phyloP scores from a whole-genome alignment of 116 monocot genomes.

The Cymodocea nodosa region DNA sequence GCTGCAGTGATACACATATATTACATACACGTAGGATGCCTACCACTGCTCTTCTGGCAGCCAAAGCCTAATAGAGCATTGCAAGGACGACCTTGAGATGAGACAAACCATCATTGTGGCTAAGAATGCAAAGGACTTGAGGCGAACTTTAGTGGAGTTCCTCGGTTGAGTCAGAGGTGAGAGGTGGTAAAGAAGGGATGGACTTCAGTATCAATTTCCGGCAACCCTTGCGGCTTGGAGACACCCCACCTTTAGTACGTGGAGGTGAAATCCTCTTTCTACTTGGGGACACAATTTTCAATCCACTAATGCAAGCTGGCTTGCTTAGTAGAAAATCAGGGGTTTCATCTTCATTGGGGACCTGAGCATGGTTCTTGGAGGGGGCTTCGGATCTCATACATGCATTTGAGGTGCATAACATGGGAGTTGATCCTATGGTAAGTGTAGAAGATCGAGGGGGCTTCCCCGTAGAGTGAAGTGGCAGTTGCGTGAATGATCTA shows the following conservation, averaged over 20 bases:
- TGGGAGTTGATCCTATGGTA: conserved; percentile 19
- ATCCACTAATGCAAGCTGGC: conserved; percentile 26
- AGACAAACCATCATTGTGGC: neutral
- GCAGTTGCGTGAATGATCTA: conserved; percentile 25
- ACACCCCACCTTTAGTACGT: conserved; percentile 19
- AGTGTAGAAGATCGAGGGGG: conserved; percentile 39
- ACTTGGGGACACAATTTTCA: conserved; percentile 64
- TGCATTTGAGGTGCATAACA: conserved; percentile 9
- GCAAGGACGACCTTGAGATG: too few species aligned
- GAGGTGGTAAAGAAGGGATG: conserved; percentile 75
- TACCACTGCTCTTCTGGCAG: too few species aligned
- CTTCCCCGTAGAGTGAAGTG: conserved; percentile 40
- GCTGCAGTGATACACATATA: too few species aligned
- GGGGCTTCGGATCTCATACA: conserved; percentile 16
- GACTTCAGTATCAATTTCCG: conserved; percentile 74
- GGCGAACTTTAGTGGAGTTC: conserved; percentile 7
- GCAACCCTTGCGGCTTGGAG: conserved; percentile 47
- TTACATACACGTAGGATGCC: too few species aligned
- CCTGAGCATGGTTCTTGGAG: conserved; percentile 9
- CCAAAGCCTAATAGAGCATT: too few species aligned
- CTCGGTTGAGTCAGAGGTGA: conserved; percentile 16
- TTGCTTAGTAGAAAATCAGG: conserved; percentile 28
- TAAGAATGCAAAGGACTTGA: conserved; percentile 1
- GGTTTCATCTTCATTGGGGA: conserved; percentile 30
- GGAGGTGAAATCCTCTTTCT: conserved; percentile 77